Conservation (phyloP, 495 filamentous ascomycete genomes). For the Penicillium subrubescens region DNA sequence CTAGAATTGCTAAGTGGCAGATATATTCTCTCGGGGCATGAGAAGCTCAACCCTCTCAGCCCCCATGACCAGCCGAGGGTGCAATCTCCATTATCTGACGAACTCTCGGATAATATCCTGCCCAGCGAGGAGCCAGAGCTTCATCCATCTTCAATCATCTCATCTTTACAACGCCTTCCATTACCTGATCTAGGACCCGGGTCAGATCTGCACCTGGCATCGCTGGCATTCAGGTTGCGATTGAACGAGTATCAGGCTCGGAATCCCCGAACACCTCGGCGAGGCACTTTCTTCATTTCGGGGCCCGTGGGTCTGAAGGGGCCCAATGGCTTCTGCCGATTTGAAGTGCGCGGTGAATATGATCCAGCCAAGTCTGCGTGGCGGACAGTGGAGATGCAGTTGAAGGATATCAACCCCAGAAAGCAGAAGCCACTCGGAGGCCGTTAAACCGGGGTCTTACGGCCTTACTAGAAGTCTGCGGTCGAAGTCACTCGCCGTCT, state of each 20-base stretch:
- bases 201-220: constrained; percentile 44
- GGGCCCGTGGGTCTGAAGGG: constrained; percentile 69
- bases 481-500: neutral
- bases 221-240: constrained; percentile 55
- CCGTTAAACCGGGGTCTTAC: neutral
- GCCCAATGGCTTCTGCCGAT: constrained; percentile 53
- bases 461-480: neutral
- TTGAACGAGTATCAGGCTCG: constrained; percentile 40
- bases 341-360: constrained; percentile 62
- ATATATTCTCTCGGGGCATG: constrained; percentile 18
- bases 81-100: constrained; percentile 20
- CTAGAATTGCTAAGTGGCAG: constrained; percentile 17
- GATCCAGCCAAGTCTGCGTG: constrained; percentile 54
- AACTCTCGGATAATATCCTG: constrained; percentile 17
- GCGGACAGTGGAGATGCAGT: constrained; percentile 34
- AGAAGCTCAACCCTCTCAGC: constrained; percentile 22
- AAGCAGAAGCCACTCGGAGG: constrained; percentile 33
- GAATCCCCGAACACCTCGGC: constrained; percentile 47
- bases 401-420: constrained; percentile 37
- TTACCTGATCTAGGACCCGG: constrained; percentile 41
- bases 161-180: constrained; percentile 39
- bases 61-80: constrained; percentile 29
- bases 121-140: constrained; percentile 18
- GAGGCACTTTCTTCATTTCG: constrained; percentile 63
- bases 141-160: constrained; percentile 39